Conservation (phyloP, 352 stramenopile genomes). For the Detonula confervacea region DNA sequence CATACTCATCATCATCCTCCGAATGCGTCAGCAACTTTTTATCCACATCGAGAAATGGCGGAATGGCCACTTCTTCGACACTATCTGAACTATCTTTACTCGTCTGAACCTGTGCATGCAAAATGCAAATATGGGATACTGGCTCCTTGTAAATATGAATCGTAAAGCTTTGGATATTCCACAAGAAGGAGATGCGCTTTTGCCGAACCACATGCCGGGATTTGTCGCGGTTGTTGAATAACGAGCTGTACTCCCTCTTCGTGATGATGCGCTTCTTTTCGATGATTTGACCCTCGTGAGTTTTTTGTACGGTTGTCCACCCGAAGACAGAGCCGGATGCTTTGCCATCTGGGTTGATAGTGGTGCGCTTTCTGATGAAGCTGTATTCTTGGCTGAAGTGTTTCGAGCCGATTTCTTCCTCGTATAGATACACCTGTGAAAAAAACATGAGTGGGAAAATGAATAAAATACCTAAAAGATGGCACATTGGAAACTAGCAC, state of each 20-base stretch:
- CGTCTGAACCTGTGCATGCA: constrained; percentile 79
- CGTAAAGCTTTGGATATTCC: constrained; percentile 75
- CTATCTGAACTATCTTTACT: neutral
- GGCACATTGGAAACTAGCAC: neutral
- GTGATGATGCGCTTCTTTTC: constrained; percentile 84
- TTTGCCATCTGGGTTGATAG: constrained; percentile 51
- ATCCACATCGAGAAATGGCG: constrained; percentile 65
- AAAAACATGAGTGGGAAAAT: constrained; percentile 2
- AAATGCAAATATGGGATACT: constrained; percentile 65
- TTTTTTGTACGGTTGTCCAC: constrained; percentile 66
- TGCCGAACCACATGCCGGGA: constrained; percentile 75
- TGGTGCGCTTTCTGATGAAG: constrained; percentile 79
- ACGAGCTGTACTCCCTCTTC: constrained; percentile 71
- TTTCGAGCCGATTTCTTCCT: constrained; percentile 44
- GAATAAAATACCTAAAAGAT: constrained; percentile 4
- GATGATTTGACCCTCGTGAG: constrained; percentile 65
- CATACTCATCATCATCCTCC: constrained; percentile 67
- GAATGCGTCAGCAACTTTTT: constrained; percentile 33
- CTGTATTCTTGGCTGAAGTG: constrained; percentile 68
- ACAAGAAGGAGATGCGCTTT: constrained; percentile 79
- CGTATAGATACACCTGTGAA: constrained; percentile 56
- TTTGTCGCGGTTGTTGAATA: constrained; percentile 65
- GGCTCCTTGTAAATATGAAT: constrained; percentile 76
- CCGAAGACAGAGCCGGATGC: constrained; percentile 65
- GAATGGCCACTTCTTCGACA: constrained; percentile 52